Conservation (phyloP, 305 asterid genomes). For the Stenogyne calaminthoides region DNA sequence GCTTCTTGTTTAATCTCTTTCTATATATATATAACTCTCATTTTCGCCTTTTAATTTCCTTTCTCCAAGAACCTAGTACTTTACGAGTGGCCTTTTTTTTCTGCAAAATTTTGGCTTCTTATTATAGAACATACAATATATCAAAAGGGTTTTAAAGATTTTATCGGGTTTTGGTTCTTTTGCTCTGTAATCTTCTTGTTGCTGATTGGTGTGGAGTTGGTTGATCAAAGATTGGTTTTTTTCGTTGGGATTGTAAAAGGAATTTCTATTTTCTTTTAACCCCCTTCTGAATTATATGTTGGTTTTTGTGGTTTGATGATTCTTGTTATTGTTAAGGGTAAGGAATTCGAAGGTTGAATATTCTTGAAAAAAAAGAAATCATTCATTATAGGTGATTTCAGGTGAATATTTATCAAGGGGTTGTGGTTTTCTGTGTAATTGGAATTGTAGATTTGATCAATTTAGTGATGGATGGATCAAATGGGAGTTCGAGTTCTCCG, state of each 20-base stretch:
- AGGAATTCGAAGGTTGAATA: too few species aligned
- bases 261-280: too few species aligned
- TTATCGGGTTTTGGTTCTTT: slow-evolving; percentile 4
- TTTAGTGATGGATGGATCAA: slow-evolving; percentile 30
- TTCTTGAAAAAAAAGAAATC: not conserved
- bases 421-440: not conserved
- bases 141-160: not conserved
- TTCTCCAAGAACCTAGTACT: slow-evolving; percentile 32
- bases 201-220: not conserved
- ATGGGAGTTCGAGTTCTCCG: slow-evolving; percentile 23
- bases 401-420: slow-evolving; percentile 13
- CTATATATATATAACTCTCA: slow-evolving; percentile 28
- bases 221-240: not conserved
- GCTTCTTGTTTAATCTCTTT: not conserved
- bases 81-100: not conserved
- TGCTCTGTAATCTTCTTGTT: not conserved
- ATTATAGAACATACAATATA: slow-evolving; percentile 5
- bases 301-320: not conserved
- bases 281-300: slow-evolving; percentile 7
- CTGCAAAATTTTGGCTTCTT: not conserved
- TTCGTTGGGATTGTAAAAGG: not conserved
- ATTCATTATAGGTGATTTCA: not conserved
- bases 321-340: not conserved
- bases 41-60: slow-evolving; percentile 23
- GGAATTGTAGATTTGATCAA: slow-evolving; percentile 8